These are phyloP conservation scores for Arthrinium phaeospermum DNA, from an alignment of 2,329 filamentous ascomycete genomes.

Conservation along the genomic window DNA sequence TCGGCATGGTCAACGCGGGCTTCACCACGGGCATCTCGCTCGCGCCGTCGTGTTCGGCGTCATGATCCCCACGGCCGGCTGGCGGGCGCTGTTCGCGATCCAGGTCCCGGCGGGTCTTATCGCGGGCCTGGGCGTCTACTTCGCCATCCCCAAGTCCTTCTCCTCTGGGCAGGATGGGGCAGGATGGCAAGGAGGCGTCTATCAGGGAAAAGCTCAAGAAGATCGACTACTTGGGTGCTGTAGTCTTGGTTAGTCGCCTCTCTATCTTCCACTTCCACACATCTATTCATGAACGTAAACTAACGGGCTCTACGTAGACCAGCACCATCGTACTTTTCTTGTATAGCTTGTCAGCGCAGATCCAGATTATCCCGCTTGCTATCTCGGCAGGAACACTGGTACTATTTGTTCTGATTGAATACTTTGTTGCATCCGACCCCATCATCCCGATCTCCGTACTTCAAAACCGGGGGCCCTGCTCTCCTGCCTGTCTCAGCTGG, in stretches of 20 bases:
- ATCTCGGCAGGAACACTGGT: conserved; percentile 59
- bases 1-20: conserved; percentile 75
- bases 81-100: conserved; percentile 79
- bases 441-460: conserved; percentile 77
- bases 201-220: conserved; percentile 60
- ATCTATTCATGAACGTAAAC: not conserved
- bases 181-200: conserved; percentile 47
- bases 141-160: conserved; percentile 64
- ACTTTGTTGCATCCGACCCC: conserved; percentile 67
- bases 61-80: conserved; percentile 68
- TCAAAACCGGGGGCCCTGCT: conserved; percentile 73
- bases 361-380: conserved; percentile 64
- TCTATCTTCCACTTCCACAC: not conserved
- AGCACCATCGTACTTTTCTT: conserved; percentile 74
- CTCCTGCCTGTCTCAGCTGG: conserved; percentile 75
- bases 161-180: conserved; percentile 38
- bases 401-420: conserved; percentile 68
- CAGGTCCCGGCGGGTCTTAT: conserved; percentile 70
- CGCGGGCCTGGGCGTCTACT: conserved; percentile 65
- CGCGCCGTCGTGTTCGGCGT: conserved; percentile 72
- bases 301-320: conserved; percentile 52
- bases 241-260: conserved; percentile 59
- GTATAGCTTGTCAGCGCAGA: conserved; percentile 66
- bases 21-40: conserved; percentile 75
- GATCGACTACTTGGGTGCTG: conserved; percentile 78